Base-by-base conservation (phyloP, 148 eudicot genomes). In the Nepenthes gracilis region DNA sequence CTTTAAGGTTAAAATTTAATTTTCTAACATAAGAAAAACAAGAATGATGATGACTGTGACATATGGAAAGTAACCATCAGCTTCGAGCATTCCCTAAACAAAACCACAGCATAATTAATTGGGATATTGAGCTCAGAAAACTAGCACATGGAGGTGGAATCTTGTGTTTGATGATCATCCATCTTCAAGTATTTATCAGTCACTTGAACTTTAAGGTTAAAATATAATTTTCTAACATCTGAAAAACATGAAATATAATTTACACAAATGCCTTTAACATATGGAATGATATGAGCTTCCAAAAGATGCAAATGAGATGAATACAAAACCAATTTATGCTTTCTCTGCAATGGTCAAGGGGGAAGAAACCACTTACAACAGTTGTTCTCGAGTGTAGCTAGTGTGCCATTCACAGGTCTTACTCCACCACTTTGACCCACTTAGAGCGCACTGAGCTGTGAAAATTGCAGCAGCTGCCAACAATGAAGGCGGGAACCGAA, bases 381-480 rank as follows among this genome's bases (percentile, higher is more conserved):
- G 72, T 36, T 84, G 83, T 48, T 78, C 78, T 66, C 73, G 71
- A 35, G 90, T 61, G 73, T 86, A 90, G 60, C 67, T 70, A 2
- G 84, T 77, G 51, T 90, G 83, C 78, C 68, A 71, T 69, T 82
- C 85, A 57, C 86, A 69, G 36, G 97, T 84, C 77, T 74, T 82
- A 36, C 64, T 84, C 97, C 97, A 90, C 6, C 75, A 70, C 36
- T 61, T 74, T 36, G 33, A 71, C 54, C 91, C 80, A 58, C 60
- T 45, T 23, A 86, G 61, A 10, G 83, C 72, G 64, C 76, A 80
- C 66, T 82, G 84, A 43, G 86, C 95, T 14, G 91, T 84, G 68
- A 69, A 90, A 43, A 84, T 72, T 23, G 97, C 91, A 47, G 95
- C 88, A 33, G 97, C 97, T 34, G 95, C 90, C 53, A 90, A 55